Evolutionary conservation across 805 yeast species (phyloP).

Genomic region (Vanderwaltozyma tropicalis): DNA sequence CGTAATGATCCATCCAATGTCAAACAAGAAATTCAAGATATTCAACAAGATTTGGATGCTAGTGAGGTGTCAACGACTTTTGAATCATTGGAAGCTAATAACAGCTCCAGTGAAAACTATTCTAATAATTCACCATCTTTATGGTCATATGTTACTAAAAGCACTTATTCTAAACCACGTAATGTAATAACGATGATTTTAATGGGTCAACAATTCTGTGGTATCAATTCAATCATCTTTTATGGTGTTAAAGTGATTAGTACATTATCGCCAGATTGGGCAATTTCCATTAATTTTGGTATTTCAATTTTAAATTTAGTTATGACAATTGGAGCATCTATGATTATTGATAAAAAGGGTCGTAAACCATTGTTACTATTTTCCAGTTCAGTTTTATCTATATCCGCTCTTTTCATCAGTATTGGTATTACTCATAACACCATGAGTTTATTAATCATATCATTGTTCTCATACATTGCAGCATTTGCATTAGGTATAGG

Average conservation of each 20-base stretch:
- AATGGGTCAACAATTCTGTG: slow-evolving; percentile 83
- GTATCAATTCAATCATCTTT: slow-evolving; percentile 85
- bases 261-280: slow-evolving; percentile 58
- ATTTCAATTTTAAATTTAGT: slow-evolving; percentile 67
- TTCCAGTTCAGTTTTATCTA: slow-evolving; percentile 61
- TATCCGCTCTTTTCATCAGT: slow-evolving; percentile 53
- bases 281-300: slow-evolving; percentile 62
- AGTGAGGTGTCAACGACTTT: slow-evolving; percentile 1
- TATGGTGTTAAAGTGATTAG: slow-evolving; percentile 83
- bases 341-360: slow-evolving; percentile 65
- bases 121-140: slow-evolving; percentile 17
- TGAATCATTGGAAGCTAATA: slow-evolving; percentile 4
- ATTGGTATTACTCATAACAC: slow-evolving; percentile 45
- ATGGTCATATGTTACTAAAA: slow-evolving; percentile 38
- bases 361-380: slow-evolving; percentile 59
- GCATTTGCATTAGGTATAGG: slow-evolving; percentile 90
- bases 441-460: slow-evolving; percentile 43
- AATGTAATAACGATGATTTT: slow-evolving; percentile 61
- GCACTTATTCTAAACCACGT: slow-evolving; percentile 47
- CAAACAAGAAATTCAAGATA: slow-evolving; percentile 16
- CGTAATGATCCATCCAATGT: slow-evolving; percentile 29
- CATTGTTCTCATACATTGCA: slow-evolving; percentile 65
- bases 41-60: slow-evolving; percentile 1
- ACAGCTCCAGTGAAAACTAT: background rate
- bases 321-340: slow-evolving; percentile 65